Conservation (phyloP, 441 rosid genomes). For the Sinapis alba region DNA sequence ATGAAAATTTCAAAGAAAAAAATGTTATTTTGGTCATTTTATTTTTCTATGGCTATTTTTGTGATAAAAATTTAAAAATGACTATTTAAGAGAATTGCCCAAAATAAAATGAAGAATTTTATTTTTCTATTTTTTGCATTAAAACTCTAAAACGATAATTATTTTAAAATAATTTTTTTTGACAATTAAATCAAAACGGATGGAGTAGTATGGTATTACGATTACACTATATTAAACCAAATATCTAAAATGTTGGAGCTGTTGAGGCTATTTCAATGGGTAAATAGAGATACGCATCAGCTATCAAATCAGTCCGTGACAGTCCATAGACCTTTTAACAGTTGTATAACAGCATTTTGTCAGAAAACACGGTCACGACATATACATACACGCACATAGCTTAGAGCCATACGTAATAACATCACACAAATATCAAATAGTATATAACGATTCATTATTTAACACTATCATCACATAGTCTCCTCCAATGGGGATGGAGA, state of each 20-base stretch:
- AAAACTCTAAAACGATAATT: too few species aligned
- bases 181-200: too few species aligned
- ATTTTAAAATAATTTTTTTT: too few species aligned
- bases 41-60: too few species aligned
- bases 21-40: too few species aligned
- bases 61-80: too few species aligned
- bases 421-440: constrained; percentile 24
- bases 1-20: too few species aligned
- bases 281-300: constrained; percentile 10
- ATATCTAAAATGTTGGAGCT: background rate
- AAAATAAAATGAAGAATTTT: too few species aligned
- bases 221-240: background rate
- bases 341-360: constrained; percentile 64
- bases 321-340: constrained; percentile 45
- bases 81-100: too few species aligned
- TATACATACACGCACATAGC: constrained; percentile 32
- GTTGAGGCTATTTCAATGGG: background rate
- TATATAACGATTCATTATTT: constrained; percentile 9
- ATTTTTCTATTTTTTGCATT: too few species aligned
- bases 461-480: constrained; percentile 1
- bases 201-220: background rate
- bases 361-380: constrained; percentile 50
- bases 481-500: constrained; percentile 39
- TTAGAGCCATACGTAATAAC: constrained; percentile 28
- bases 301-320: constrained; percentile 32